phyloP scores from a whole-genome alignment of 306 rosid genomes.

The Corylus heterophylla region DNA sequence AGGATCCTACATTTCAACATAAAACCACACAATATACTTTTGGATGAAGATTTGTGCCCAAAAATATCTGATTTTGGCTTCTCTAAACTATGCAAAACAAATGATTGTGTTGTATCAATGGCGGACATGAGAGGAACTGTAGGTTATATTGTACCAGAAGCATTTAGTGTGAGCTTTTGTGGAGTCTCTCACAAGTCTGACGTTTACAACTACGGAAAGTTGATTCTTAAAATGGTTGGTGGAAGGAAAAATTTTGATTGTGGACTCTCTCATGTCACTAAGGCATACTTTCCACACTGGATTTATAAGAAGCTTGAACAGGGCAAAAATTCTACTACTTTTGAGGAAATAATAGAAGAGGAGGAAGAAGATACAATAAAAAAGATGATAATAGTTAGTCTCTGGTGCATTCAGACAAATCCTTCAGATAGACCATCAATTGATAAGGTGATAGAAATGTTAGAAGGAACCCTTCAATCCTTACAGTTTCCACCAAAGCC shows the following conservation, averaged over 20 bases:
- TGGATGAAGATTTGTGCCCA: conserved; percentile 20
- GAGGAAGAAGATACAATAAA: not conserved
- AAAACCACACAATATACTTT: conserved; percentile 1
- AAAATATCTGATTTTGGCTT: conserved; percentile 48
- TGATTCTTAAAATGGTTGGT: conserved; percentile 9
- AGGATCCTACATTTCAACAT: conserved; percentile 44
- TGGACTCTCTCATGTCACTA: not conserved
- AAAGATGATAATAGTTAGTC: no score
- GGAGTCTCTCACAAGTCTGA: conserved; percentile 4
- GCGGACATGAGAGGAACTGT: no score
- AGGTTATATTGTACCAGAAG: no score
- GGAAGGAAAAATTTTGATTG: not conserved
- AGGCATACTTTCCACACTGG: not conserved
- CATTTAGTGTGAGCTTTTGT: not conserved
- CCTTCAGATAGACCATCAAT: no score
- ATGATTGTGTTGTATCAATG: no score
- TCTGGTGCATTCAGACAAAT: no score
- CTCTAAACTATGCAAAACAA: conserved; percentile 12
- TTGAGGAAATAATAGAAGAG: not conserved
- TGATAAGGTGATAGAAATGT: no score
- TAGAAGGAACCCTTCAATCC: no score
- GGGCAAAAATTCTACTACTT: not conserved
- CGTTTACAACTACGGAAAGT: conserved; percentile 11
- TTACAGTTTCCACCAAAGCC: no score
- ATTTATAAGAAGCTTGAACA: not conserved